A percentile compares a stretch with the other conserved stretches of the same genome.
phyloP scores from a whole-genome alignment of 2,329 filamentous ascomycete species.

The Apiospora phragmitis region DNA sequence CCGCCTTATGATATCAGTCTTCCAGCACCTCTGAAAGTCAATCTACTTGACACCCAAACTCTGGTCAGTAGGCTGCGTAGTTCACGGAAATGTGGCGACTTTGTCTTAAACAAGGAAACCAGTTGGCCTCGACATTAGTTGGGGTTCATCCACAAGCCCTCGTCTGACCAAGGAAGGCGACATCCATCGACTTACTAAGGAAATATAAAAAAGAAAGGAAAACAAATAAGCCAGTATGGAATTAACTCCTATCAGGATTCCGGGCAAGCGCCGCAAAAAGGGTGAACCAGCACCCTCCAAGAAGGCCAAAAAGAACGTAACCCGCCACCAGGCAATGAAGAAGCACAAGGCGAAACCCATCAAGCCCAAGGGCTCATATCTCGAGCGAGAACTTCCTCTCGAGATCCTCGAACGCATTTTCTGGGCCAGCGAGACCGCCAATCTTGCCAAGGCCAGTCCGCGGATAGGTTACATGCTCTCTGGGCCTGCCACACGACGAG shows the following conservation, averaged over 20 bases:
- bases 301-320: not conserved
- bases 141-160: not conserved
- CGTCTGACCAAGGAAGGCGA: not conserved
- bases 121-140: not conserved
- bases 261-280: conserved; percentile 18
- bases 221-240: conserved; percentile 34
- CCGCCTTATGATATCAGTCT: not conserved
- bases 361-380: conserved; percentile 22
- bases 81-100: conserved; percentile 4
- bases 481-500: conserved; percentile 30
- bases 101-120: conserved; percentile 7
- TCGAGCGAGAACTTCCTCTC: conserved; percentile 43
- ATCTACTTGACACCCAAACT: not conserved
- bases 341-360: conserved; percentile 11
- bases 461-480: conserved; percentile 50
- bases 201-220: not conserved
- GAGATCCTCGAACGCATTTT: conserved; percentile 57
- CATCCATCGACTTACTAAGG: not conserved
- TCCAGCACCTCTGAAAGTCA: not conserved
- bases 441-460: conserved; percentile 45
- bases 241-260: conserved; percentile 50
- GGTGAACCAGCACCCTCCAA: conserved; percentile 14
- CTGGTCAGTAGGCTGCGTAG: not conserved
- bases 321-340: not conserved
- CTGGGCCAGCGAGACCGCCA: conserved; percentile 48